These are phyloP conservation scores for Colletotrichum musicola DNA, from an alignment of 2,329 filamentous ascomycete species.

Conservation along the genomic window DNA sequence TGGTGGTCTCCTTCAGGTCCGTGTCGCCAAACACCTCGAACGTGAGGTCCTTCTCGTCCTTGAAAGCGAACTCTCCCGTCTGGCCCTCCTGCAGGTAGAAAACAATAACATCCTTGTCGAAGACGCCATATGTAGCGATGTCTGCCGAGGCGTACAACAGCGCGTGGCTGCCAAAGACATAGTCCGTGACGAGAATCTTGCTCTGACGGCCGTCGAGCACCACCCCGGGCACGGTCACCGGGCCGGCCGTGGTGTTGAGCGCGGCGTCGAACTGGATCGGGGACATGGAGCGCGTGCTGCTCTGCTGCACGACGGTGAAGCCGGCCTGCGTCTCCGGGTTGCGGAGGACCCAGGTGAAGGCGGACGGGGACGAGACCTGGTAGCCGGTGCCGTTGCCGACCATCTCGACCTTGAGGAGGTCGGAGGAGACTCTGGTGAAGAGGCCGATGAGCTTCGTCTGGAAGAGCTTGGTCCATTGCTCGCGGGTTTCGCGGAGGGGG, in stretches of 20 bases:
- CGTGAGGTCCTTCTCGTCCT: constrained; percentile 49
- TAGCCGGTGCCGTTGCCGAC: constrained; percentile 65
- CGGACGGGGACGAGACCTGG: constrained; percentile 47
- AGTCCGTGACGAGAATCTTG: constrained; percentile 76
- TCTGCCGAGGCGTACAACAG: constrained; percentile 80
- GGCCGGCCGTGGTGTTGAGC: constrained; percentile 60
- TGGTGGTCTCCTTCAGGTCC: constrained; percentile 34
- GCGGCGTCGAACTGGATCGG: constrained; percentile 60
- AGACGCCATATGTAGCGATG: constrained; percentile 73
- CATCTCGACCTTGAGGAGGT: constrained; percentile 65
- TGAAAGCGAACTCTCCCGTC: constrained; percentile 72
- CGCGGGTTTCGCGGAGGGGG: constrained; percentile 65
- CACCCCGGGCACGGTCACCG: constrained; percentile 59
- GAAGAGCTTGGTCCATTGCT: constrained; percentile 64
- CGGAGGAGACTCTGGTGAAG: constrained; percentile 65
- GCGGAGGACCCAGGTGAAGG: constrained; percentile 65
- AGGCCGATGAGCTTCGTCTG: constrained; percentile 67
- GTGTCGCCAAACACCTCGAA: constrained; percentile 50
- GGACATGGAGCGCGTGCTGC: constrained; percentile 56
- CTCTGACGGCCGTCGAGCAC: constrained; percentile 74
- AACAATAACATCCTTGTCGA: constrained; percentile 69
- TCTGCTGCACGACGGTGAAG: constrained; percentile 64
- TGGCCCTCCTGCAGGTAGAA: constrained; percentile 71
- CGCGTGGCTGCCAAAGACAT: constrained; percentile 68
- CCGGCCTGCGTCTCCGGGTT: constrained; percentile 63